Percentiles rank a stretch among this genome's conserved stretches.
These are phyloP conservation scores for Phylloporus sp. DNA, from an alignment of 768 basidiomycete genomes.

Conservation along the genomic window DNA sequence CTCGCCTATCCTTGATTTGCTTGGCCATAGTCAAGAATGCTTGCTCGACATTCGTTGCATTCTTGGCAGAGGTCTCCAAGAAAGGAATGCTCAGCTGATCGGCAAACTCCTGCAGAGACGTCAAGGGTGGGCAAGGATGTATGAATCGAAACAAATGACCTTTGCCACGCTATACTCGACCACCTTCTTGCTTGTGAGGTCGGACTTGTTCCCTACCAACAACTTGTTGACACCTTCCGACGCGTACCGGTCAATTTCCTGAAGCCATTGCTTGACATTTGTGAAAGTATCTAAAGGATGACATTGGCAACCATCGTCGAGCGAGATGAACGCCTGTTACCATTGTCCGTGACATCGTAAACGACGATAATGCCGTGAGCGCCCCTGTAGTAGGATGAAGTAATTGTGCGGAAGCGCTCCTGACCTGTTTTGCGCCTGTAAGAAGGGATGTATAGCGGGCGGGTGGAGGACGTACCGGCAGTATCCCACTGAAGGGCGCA, in stretches of 20 bases:
- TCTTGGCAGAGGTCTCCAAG: slow-evolving; percentile 99
- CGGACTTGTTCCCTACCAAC: slow-evolving; percentile 97
- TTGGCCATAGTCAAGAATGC: slow-evolving; percentile 99
- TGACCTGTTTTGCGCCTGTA: slow-evolving; percentile 55
- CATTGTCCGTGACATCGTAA: slow-evolving; percentile 97
- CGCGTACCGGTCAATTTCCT: slow-evolving; percentile 92
- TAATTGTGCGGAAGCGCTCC: slow-evolving; percentile 98
- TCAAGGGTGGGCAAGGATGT: not conserved
- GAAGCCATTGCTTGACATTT: slow-evolving; percentile 93
- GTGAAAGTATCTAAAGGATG: slow-evolving; percentile 74
- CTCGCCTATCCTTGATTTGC: slow-evolving; percentile 88
- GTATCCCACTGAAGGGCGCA: slow-evolving; percentile 76
- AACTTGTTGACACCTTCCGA: slow-evolving; percentile 99
- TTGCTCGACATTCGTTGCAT: slow-evolving; percentile 97
- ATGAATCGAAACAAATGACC: slow-evolving; percentile 36
- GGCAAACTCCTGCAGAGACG: slow-evolving; percentile 72
- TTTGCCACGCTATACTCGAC: slow-evolving; percentile 87
- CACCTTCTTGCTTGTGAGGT: slow-evolving; percentile 94
- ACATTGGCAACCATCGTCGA: slow-evolving; percentile 5
- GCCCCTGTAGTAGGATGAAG: slow-evolving; percentile 98
- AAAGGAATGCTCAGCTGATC: slow-evolving; percentile 92
- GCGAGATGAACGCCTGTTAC: slow-evolving; percentile 32
- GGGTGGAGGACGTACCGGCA: slow-evolving; percentile 54
- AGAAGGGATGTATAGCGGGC: not conserved
- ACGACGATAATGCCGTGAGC: slow-evolving; percentile 98